Evolutionary conservation across 2,329 filamentous ascomycete species (phyloP), one percentile per base, ranked within the genome.

Genomic region (Colletotrichum sublineola): DNA sequence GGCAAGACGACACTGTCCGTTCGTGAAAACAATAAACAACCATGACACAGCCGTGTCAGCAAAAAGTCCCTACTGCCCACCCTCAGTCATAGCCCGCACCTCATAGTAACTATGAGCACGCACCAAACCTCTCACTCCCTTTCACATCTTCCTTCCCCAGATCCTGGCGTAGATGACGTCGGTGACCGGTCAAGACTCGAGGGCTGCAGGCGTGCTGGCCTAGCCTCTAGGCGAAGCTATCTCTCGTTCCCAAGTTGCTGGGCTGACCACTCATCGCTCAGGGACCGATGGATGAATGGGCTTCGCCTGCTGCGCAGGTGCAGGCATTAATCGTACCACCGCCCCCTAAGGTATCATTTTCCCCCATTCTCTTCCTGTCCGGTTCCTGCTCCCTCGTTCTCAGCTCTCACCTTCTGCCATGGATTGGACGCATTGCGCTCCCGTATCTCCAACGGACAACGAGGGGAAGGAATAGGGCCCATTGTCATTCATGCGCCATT

Each of bases 251-350:
- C 69, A 69, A 72, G 55, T 69, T 64, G 69, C 46, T 69, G 69
- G 69, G 65, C 69, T 55, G 53, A 44, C 69, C 69, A 72, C n/a
- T 72, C 66, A 72, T 50, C 12, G 20, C 44, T 44, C 46, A 24
- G 24, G 55, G 56, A 33, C 40, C 60, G 38, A 64, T 46, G 31
- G 66, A 61, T 63, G 66, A 65, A 69, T 64, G 52, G 64, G 66
- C 53, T 11, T 72, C 69, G 66, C 58, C 66, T 69, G 53, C 66
- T 69, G 53, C 66, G 53, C 60, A 64, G 69, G 55, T 69, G 66
- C 69, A 69, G 57, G 66, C 69, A 72, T 72, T 69, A 63, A 69
- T 69, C 66, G 69, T 72, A 72, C 69, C 69, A 64, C 62, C 62
- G 36, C 50, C 50, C 46, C 60, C 56, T 60, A 42, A 55, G 60